phyloP scores from a whole-genome alignment of 257 asterid genomes.

The Solanum chilense region DNA sequence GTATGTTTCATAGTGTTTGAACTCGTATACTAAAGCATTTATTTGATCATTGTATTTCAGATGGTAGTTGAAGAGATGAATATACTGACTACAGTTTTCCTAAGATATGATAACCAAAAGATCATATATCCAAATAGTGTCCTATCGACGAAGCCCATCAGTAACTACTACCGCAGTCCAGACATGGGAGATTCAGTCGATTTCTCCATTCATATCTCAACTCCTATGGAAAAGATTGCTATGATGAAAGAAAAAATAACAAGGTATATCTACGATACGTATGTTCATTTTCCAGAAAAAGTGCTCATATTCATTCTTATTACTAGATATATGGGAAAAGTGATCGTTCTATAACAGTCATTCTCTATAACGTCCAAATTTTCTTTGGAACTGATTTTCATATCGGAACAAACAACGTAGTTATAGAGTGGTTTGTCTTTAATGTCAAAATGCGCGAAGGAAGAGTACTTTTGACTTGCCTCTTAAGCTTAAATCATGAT shows the following conservation, averaged over 20 bases:
- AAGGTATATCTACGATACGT: conserved; percentile 23
- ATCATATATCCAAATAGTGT: conserved; percentile 71
- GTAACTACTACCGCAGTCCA: conserved; percentile 86
- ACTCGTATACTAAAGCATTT: not conserved
- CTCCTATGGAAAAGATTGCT: conserved; percentile 64
- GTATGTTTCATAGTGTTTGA: not conserved
- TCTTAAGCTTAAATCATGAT: not conserved
- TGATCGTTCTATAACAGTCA: not conserved
- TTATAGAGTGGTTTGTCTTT: not conserved
- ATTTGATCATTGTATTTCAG: conserved; percentile 22
- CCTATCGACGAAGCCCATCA: conserved; percentile 60
- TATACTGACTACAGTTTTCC: conserved; percentile 66
- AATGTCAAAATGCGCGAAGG: not conserved
- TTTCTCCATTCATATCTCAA: conserved; percentile 63
- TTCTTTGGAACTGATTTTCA: not conserved
- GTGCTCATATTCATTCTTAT: not conserved
- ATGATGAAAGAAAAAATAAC: conserved; percentile 60
- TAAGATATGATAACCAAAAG: conserved; percentile 69
- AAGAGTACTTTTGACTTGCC: not conserved
- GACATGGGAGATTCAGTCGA: conserved; percentile 86
- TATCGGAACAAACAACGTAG: not conserved
- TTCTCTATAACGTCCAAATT: not conserved
- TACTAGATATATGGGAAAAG: not conserved
- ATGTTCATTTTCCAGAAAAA: not conserved
- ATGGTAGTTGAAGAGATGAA: conserved; percentile 98